Evolutionary conservation across 148 eudicot genomes (phyloP), one percentile per base, ranked within the genome.

Genomic region (Silene conica): DNA sequence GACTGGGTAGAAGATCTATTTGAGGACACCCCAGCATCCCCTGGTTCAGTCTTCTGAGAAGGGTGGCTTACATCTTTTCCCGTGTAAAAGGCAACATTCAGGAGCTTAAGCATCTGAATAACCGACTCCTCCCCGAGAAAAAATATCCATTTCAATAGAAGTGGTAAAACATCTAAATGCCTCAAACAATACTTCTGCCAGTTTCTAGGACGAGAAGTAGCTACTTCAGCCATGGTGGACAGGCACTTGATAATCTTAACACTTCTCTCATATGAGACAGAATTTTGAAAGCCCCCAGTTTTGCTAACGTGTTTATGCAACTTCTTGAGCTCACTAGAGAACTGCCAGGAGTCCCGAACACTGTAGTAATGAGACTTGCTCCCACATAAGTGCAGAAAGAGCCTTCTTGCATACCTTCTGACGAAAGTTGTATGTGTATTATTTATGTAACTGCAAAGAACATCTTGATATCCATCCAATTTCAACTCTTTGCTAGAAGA

Each of bases 281-380:
- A 80, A 76, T 84, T 92, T 74, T 89, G 97, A 81, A 92, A 87
- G 26, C 94, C 94, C 78, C 96, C 92, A 61, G 95, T 88, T 82
- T 96, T 96, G 54, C 74, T 85, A 58, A 89, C 83, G 81, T 96
- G 93, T 69, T 96, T 90, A 69, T 86, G 87, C 76, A 96, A 91
- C 84, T 86, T 92, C 85, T 92, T 96, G 68, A 92, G 87, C 81
- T 96, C 99, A 80, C 75, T 90, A 26, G 94, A 86, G 81, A 92
- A 96, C 77, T 92, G 99, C 99, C 99, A 96, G 22, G 94, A 76
- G 70, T 96, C 99, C 43, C 99, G 84, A 34, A 96, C 88, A 82
- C 96, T 96, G 81, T 96, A 96, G 80, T 96, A 96, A 72, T 96
- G 97, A 70, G 99, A 89, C 80, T 96, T 96, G 81, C 97, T 96